Conservation (phyloP, 805 yeast genomes). For the Tanozyma kutaoensis region DNA sequence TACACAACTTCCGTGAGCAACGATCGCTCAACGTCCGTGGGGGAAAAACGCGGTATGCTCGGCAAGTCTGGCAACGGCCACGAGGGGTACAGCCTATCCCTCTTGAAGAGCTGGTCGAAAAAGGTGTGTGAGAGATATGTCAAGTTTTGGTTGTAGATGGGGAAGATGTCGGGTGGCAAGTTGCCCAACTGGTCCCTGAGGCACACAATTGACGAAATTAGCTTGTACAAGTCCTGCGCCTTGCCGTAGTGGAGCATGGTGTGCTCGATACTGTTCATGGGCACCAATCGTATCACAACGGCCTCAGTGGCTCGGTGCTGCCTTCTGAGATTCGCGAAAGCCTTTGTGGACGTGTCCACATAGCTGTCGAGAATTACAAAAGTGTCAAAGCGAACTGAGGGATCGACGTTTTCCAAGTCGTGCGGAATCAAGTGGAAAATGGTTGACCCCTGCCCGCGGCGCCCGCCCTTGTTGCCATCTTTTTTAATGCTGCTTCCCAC, state of each 20-base stretch:
- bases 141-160: conserved; percentile 57
- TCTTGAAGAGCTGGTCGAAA: conserved; percentile 28
- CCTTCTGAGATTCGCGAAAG: conserved; percentile 12
- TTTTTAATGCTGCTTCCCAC: conserved; percentile 47
- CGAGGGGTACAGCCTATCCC: conserved; percentile 11
- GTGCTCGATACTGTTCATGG: conserved; percentile 78
- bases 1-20: conserved; percentile 62
- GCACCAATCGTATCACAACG: conserved; percentile 56
- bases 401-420: conserved; percentile 12
- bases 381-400: conserved; percentile 34
- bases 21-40: conserved; percentile 71
- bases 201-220: conserved; percentile 72
- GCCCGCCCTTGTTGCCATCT: conserved; percentile 18
- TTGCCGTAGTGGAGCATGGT: conserved; percentile 37
- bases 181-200: conserved; percentile 72
- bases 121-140: conserved; percentile 45
- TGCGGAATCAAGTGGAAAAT: conserved; percentile 31
- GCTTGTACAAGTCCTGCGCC: conserved; percentile 34
- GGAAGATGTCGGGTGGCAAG: conserved; percentile 61
- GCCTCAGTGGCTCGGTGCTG: conserved; percentile 22
- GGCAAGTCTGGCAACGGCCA: conserved; percentile 81
- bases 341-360: conserved; percentile 28
- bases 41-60: conserved; percentile 43
- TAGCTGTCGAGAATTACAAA: conserved; percentile 53
- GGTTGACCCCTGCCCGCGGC: conserved; percentile 5